Base-by-base conservation (phyloP, 805 yeast genomes). In the Millerago galiae region DNA sequence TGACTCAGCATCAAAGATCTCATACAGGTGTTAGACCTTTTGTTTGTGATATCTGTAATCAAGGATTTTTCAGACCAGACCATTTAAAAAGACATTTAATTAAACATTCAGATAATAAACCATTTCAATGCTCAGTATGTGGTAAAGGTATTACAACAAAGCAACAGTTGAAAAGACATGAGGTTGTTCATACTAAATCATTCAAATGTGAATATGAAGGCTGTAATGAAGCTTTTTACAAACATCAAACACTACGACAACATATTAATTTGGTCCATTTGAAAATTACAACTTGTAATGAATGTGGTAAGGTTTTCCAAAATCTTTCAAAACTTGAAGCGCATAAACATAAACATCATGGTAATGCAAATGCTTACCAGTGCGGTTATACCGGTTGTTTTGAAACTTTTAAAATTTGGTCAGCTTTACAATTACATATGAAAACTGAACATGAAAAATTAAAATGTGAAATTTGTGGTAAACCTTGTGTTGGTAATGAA, bases 131-230 rank as follows among this genome's bases (percentile, higher is more conserved):
- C 55, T 60, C 77, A 0, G 58, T 71, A 2, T 93, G 99, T 58
- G 81, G 81, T 1, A 89, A 88, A 60, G 95, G 96, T 3, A 82
- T 85, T 40, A 81, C 80, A 40, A 74, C 95, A 0, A 60, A 60
- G 40, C 98, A 93, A 63, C 97, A 90, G 56, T 67, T 88, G 43
- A 76, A 72, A 47, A 72, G 96, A 41, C 99, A 93, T 60, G 88
- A 82, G 62, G 72, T 75, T 31, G 83, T 95, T 2, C 98, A 93
- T 59, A 77, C 79, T 4, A 71, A 73, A 49, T 75, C 87, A 1
- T 81, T 80, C 53, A 46, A 49, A 18, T 88, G 96, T 59, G 53
- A 72, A 2, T 66, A 72, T 49, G 81, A 72, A 18, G 76, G 69
- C 3, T 93, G 99, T 56, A 49, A 52, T 0, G 86, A 79, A 50